phyloP scores from a whole-genome alignment of 495 filamentous ascomycete genomes.

The Penicillium argentinense region DNA sequence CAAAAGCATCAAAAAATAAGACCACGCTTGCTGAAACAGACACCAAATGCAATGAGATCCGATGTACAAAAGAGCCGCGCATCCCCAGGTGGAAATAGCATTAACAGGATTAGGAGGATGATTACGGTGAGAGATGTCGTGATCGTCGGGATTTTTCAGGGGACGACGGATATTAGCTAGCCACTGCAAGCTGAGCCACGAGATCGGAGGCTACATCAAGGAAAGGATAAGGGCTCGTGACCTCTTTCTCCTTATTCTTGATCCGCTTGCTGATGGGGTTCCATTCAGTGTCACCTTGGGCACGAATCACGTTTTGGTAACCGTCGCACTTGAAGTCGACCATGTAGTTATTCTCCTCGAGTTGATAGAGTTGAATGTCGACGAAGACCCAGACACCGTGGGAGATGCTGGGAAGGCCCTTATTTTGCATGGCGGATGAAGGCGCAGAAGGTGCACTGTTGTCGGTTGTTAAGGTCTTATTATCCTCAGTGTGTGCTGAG shows the following conservation, averaged over 20 bases:
- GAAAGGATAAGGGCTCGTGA: slow-evolving; percentile 57
- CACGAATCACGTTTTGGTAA: slow-evolving; percentile 77
- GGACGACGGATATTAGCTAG: slow-evolving; percentile 26
- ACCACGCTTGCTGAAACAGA: slow-evolving; percentile 20
- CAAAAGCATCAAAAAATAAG: slow-evolving; percentile 4
- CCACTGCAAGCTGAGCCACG: slow-evolving; percentile 53
- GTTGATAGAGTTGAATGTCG: slow-evolving; percentile 94
- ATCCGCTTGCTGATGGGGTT: slow-evolving; percentile 47
- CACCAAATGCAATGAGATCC: slow-evolving; percentile 11
- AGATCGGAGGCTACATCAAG: slow-evolving; percentile 55
- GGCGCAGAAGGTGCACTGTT: slow-evolving; percentile 35
- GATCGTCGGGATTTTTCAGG: slow-evolving; percentile 11
- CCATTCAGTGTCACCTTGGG: slow-evolving; percentile 45
- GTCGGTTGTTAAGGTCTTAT: slow-evolving; percentile 27
- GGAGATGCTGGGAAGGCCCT: slow-evolving; percentile 33
- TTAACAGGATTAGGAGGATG: slow-evolving; percentile 5
- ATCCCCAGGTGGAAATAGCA: background rate
- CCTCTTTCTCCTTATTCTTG: slow-evolving; percentile 54
- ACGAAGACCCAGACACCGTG: slow-evolving; percentile 72
- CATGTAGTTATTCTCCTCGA: slow-evolving; percentile 90
- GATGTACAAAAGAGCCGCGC: slow-evolving; percentile 5
- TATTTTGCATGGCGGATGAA: slow-evolving; percentile 41
- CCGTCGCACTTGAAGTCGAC: slow-evolving; percentile 99
- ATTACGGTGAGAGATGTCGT: slow-evolving; percentile 9
- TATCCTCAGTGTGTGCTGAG: slow-evolving; percentile 36